Evolutionary conservation across 176 grass and related monocot genomes (phyloP).

Genomic region (Oryza meyeriana): DNA sequence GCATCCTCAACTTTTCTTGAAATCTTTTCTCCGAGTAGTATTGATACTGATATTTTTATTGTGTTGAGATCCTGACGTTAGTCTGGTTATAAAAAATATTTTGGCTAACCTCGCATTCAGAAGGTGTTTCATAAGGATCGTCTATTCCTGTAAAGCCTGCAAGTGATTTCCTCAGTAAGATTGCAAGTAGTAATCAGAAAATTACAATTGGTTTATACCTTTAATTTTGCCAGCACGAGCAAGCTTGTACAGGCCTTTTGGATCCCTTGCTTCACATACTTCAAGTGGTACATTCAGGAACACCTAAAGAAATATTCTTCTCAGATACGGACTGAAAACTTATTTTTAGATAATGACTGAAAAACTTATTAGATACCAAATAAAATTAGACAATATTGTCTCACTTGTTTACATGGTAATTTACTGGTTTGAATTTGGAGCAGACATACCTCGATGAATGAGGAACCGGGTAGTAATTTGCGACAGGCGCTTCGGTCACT

Average conservation of each 20-base stretch:
- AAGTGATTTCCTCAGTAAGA: constrained; percentile 4
- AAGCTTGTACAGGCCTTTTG: constrained; percentile 94
- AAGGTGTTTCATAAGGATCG: constrained; percentile 82
- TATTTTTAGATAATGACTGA: background rate
- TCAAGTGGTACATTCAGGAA: constrained; percentile 78
- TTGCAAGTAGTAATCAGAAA: background rate
- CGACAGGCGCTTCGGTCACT: constrained; percentile 63
- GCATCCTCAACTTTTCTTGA: background rate
- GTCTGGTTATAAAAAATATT: background rate
- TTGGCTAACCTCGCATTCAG: constrained; percentile 63
- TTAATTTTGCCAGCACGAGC: constrained; percentile 87
- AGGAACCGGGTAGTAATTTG: constrained; percentile 44
- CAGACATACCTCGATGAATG: constrained; percentile 67
- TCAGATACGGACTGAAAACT: background rate
- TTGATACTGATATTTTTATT: background rate
- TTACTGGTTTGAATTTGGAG: too few species aligned
- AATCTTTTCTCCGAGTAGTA: background rate
- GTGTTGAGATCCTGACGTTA: background rate
- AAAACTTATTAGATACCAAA: background rate
- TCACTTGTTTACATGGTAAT: background rate
- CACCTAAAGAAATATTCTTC: constrained; percentile 40
- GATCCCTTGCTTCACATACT: constrained; percentile 79
- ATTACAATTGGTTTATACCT: constrained; percentile 27
- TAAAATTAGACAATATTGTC: background rate
- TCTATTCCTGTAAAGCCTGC: constrained; percentile 88